A percentile compares a stretch with the other conserved stretches of the same genome.
Evolutionary conservation across 306 rosid genomes (phyloP).

Genomic region (Macrotyloma uniflorum): DNA sequence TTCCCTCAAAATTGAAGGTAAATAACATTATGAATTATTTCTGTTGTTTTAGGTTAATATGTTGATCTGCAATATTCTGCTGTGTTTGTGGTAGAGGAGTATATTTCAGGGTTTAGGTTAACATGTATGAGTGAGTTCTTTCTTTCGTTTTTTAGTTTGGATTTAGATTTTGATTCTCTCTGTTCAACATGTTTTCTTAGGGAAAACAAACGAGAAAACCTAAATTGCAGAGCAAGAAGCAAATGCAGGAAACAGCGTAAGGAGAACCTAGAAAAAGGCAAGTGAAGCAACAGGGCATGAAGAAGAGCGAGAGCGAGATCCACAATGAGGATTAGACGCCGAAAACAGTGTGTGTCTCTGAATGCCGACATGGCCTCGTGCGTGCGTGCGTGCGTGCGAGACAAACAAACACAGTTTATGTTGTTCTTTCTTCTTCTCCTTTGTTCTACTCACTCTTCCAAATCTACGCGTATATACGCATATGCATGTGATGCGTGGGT

Average conservation of each 20-base stretch:
- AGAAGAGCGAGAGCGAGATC: constrained; percentile 70
- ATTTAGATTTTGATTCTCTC: too few relatives aligned
- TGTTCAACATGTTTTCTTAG: background rate
- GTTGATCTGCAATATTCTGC: too few relatives aligned
- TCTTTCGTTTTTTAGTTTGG: too few relatives aligned
- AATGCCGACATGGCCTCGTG: constrained; percentile 53
- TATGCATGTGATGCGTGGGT: background rate
- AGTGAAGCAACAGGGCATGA: constrained; percentile 65
- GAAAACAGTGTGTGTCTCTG: constrained; percentile 64
- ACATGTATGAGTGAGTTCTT: too few relatives aligned
- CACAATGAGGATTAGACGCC: constrained; percentile 54
- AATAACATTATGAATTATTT: too few relatives aligned
- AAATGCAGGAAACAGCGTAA: too few relatives aligned
- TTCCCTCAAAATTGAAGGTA: too few relatives aligned
- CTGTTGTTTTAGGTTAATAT: too few relatives aligned
- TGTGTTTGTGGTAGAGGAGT: too few relatives aligned
- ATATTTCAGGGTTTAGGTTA: too few relatives aligned
- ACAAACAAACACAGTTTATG: background rate
- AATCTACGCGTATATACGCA: constrained; percentile 21
- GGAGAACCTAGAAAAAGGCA: constrained; percentile 86
- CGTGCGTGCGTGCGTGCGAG: background rate
- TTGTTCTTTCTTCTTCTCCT: background rate
- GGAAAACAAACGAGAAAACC: constrained; percentile 9
- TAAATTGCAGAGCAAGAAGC: background rate
- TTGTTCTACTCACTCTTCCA: constrained; percentile 2